phyloP scores from a whole-genome alignment of 148 eudicot species.

The Diospyros kaki region DNA sequence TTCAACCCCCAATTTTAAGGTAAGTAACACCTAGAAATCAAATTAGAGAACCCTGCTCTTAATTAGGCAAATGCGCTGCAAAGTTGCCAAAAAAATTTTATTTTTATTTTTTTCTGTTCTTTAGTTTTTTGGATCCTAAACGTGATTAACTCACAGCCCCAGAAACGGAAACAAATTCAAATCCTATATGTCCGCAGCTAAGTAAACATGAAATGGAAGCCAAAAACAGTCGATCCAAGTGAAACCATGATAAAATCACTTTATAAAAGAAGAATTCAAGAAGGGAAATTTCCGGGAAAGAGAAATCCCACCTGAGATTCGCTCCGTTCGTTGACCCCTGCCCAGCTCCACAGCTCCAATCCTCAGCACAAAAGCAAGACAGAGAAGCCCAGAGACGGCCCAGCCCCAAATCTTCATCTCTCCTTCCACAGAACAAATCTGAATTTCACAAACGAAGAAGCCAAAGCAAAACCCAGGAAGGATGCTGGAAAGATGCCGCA shows the following conservation, averaged over 20 bases:
- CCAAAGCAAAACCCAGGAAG: neutral
- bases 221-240: neutral
- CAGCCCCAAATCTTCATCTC: conserved; percentile 36
- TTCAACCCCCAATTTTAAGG: neutral
- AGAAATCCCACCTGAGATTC: conserved; percentile 37
- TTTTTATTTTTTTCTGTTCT: neutral
- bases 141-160: conserved; percentile 3
- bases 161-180: conserved; percentile 9
- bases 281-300: neutral
- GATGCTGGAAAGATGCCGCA: conserved; percentile 3
- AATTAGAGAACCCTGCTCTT: neutral
- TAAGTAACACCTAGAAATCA: neutral
- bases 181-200: neutral
- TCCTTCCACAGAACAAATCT: neutral
- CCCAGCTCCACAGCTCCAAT: conserved; percentile 29
- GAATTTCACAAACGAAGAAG: neutral
- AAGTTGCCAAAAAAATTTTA: neutral
- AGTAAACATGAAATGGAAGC: neutral
- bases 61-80: neutral
- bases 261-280: neutral
- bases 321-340: conserved; percentile 40
- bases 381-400: conserved; percentile 24
- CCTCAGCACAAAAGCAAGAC: conserved; percentile 14
- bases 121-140: neutral
- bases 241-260: neutral